Conservation (phyloP, 2,329 filamentous ascomycete genomes). For the Tolypocladium sp. region DNA sequence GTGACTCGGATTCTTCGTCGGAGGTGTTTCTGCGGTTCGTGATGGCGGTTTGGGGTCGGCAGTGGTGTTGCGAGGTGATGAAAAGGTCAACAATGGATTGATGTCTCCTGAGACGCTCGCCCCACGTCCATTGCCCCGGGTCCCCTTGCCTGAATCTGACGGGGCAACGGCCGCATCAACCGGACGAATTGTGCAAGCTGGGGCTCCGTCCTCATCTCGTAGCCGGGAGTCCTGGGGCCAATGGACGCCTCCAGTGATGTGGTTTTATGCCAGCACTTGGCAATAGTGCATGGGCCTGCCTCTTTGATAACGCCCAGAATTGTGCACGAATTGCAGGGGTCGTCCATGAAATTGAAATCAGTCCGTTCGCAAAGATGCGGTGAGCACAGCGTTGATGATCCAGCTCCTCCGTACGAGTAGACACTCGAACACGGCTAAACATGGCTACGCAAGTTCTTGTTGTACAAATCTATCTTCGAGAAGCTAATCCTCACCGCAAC, state of each 20-base stretch:
- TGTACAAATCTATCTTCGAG: not conserved
- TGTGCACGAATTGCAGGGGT: not conserved
- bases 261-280: not conserved
- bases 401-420: too few species aligned
- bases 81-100: conserved; percentile 1
- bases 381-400: not conserved
- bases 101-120: not conserved
- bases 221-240: not conserved
- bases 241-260: not conserved
- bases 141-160: conserved; percentile 18
- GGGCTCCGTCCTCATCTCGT: not conserved
- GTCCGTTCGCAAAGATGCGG: not conserved
- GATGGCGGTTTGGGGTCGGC: not conserved
- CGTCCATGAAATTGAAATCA: not conserved
- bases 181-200: not conserved
- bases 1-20: not conserved
- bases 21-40: conserved; percentile 1
- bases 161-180: conserved; percentile 16
- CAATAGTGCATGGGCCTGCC: not conserved
- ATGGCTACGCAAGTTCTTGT: too few species aligned
- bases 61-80: not conserved
- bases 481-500: not conserved
- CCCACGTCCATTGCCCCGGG: not conserved
- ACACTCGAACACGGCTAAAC: too few species aligned
- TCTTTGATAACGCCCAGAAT: not conserved